Evolutionary conservation across 1,284 basidiomycete genomes (phyloP).

Genomic region (Schizophyllum commune): DNA sequence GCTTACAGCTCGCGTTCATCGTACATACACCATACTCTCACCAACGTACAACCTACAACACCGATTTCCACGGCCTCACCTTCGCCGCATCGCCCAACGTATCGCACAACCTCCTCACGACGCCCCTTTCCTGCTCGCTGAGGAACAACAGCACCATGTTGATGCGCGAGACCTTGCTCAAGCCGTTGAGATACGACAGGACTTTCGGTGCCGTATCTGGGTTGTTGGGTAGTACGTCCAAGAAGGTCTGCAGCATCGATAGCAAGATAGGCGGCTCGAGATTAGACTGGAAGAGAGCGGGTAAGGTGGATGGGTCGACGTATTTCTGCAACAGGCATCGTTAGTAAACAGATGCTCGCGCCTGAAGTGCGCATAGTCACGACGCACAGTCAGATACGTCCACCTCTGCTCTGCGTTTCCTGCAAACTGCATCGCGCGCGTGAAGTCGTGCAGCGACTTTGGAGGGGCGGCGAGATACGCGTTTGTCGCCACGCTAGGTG

Average conservation of each 20-base stretch:
- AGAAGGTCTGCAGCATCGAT: neutral
- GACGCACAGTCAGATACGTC: neutral
- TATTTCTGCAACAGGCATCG: neutral
- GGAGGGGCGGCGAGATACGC: constrained; percentile 20
- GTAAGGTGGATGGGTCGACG: neutral
- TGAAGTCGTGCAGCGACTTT: constrained; percentile 52
- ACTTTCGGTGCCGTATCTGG: neutral
- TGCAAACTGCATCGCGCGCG: constrained; percentile 40
- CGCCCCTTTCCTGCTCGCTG: neutral
- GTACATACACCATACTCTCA: too few species aligned
- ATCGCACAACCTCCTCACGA: neutral
- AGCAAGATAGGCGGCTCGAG: neutral
- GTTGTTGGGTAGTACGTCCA: neutral
- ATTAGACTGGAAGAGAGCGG: neutral
- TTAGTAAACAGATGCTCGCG: neutral
- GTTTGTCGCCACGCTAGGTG: constrained; percentile 2
- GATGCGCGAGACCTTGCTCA: neutral
- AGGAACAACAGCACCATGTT: constrained; percentile 1
- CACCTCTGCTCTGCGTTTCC: neutral
- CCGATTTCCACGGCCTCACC: neutral
- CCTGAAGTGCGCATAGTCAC: neutral
- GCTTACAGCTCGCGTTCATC: too few species aligned
- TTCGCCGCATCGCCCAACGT: neutral
- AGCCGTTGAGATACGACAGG: neutral
- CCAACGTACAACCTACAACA: neutral